Evolutionary conservation across 148 eudicot genomes (phyloP).

Genomic region (Cornus florida): DNA sequence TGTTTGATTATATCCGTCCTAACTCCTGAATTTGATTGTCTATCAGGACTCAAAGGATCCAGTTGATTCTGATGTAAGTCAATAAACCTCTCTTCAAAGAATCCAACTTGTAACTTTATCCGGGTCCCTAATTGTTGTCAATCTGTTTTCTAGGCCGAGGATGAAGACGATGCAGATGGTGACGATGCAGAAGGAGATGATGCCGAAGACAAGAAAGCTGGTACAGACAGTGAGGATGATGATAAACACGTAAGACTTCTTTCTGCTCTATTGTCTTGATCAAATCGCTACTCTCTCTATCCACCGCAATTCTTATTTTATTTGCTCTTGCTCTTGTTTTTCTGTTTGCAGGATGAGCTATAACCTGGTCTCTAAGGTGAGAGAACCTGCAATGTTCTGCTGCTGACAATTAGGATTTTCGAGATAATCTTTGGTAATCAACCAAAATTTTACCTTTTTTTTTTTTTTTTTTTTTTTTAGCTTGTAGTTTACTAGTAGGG

Average conservation of each 20-base stretch:
- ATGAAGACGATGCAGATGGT: conserved; percentile 51
- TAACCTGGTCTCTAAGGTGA: conserved; percentile 13
- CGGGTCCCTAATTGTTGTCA: conserved; percentile 1
- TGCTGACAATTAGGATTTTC: neutral
- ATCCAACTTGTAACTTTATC: neutral
- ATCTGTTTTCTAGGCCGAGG: conserved; percentile 53
- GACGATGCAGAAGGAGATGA: conserved; percentile 26
- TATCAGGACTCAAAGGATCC: conserved; percentile 76
- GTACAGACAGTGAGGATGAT: neutral
- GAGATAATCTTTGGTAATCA: neutral
- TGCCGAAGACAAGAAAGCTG: neutral
- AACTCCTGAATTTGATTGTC: conserved; percentile 6
- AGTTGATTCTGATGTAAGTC: conserved; percentile 77
- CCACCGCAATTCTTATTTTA: neutral
- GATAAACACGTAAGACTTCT: neutral
- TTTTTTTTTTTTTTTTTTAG: neutral
- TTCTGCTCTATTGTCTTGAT: neutral
- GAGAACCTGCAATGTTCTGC: neutral
- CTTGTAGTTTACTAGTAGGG: neutral
- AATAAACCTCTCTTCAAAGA: neutral
- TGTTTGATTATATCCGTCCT: neutral
- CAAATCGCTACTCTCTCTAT: neutral
- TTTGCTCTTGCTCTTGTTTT: neutral
- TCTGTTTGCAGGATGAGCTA: conserved; percentile 74
- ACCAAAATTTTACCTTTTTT: too few species aligned